phyloP scores from a whole-genome alignment of 345 rosid species.

The Conringia planisiliqua region DNA sequence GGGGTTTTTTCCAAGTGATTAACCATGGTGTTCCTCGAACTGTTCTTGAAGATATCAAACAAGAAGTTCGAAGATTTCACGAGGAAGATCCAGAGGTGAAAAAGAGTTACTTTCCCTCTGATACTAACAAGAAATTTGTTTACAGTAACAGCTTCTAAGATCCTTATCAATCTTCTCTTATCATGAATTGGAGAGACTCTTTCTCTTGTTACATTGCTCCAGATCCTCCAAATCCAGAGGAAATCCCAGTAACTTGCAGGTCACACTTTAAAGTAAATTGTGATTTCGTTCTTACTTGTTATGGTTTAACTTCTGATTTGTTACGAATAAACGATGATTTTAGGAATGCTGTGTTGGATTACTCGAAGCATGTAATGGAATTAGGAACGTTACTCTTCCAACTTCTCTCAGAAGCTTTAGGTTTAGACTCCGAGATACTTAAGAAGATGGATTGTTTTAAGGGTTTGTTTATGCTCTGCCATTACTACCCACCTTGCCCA shows the following conservation, averaged over 20 bases:
- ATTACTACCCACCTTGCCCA: conserved; percentile 11
- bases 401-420: background rate
- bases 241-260: conserved; percentile 43
- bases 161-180: conserved; percentile 25
- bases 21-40: conserved; percentile 43
- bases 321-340: background rate
- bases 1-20: conserved; percentile 49
- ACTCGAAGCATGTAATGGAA: background rate
- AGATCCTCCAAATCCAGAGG: conserved; percentile 36
- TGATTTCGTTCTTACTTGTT: background rate
- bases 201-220: conserved; percentile 30
- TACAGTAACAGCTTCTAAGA: conserved; percentile 32
- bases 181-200: conserved; percentile 39
- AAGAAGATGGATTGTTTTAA: background rate
- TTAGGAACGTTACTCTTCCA: background rate
- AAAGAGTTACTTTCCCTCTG: background rate
- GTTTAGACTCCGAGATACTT: background rate
- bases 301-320: background rate
- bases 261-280: background rate
- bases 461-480: background rate
- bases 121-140: background rate
- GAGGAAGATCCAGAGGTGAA: conserved; percentile 19
- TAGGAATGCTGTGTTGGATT: background rate
- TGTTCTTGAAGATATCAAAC: conserved; percentile 33
- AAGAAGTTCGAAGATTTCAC: conserved; percentile 16